phyloP scores from a whole-genome alignment of 345 rosid species.

The Salix arbutifolia region DNA sequence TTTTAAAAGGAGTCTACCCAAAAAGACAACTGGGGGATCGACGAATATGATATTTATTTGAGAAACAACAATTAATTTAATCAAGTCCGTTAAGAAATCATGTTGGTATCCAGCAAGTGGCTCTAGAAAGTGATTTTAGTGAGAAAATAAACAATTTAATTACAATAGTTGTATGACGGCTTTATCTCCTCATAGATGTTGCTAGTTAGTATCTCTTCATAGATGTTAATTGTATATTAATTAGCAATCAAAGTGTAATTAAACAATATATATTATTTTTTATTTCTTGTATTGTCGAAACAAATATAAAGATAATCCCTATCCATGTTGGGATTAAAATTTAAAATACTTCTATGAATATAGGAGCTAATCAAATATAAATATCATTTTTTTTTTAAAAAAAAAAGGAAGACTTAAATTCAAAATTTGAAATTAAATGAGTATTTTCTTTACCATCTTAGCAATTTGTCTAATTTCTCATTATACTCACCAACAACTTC shows the following conservation, averaged over 20 bases:
- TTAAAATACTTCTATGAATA: neutral
- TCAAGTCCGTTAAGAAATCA: neutral
- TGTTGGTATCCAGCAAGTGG: constrained; percentile 4
- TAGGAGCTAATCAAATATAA: neutral
- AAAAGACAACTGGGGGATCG: constrained; percentile 21
- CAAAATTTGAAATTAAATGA: no score
- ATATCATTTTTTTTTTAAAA: neutral
- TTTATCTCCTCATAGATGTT: neutral
- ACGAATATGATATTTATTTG: constrained; percentile 8
- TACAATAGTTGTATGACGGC: neutral
- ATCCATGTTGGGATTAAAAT: neutral
- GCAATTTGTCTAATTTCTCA: neutral
- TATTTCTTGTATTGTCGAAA: no score
- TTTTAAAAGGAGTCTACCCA: constrained; percentile 29
- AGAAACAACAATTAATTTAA: constrained; percentile 12
- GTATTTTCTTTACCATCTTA: no score
- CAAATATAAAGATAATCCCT: no score
- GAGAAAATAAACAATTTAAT: neutral
- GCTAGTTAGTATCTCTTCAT: neutral
- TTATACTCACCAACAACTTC: constrained; percentile 3
- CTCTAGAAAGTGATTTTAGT: constrained; percentile 4
- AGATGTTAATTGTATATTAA: neutral
- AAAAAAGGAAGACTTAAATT: no score
- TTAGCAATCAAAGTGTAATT: neutral
- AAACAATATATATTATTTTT: no score